Evolutionary conservation across 2,329 filamentous ascomycete genomes (phyloP).

Genomic region (Fusarium sp.): DNA sequence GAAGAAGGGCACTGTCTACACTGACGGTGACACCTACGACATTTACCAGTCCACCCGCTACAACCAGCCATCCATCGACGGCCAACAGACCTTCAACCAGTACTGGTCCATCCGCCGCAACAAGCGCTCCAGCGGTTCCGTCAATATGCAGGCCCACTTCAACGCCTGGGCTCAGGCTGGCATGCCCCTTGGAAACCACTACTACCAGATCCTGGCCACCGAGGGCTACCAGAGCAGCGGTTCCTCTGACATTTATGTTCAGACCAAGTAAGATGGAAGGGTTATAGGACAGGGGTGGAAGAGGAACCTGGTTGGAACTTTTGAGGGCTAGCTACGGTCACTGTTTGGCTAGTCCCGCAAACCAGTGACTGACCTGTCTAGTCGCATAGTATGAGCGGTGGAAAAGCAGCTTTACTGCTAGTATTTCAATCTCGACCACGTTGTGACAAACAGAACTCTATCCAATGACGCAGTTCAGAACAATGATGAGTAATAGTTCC

Average conservation of each 20-base stretch:
- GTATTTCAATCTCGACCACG: background rate
- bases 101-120: slow-evolving; percentile 28
- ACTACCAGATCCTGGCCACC: slow-evolving; percentile 18
- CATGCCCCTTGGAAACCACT: slow-evolving; percentile 23
- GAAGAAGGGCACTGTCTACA: slow-evolving; percentile 18
- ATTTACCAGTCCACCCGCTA: slow-evolving; percentile 7
- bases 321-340: background rate
- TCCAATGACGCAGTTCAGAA: too few species aligned
- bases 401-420: too few species aligned
- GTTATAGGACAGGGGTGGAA: background rate
- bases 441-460: background rate
- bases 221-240: slow-evolving; percentile 32
- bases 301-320: background rate
- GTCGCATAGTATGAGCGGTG: background rate
- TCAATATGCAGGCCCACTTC: slow-evolving; percentile 27
- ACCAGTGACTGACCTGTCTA: too few species aligned
- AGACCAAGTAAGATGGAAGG: slow-evolving; percentile 3
- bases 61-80: slow-evolving; percentile 16
- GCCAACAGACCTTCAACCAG: slow-evolving; percentile 11
- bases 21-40: slow-evolving; percentile 21
- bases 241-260: slow-evolving; percentile 18
- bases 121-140: slow-evolving; percentile 12
- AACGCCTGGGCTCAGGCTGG: slow-evolving; percentile 17
- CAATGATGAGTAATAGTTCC: too few species aligned
- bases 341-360: background rate